Percentiles rank a stretch among this genome's conserved stretches.
These are phyloP conservation scores for Lasiodiplodia sp. DNA, from an alignment of 2,329 filamentous ascomycete genomes.

Conservation along the genomic window DNA sequence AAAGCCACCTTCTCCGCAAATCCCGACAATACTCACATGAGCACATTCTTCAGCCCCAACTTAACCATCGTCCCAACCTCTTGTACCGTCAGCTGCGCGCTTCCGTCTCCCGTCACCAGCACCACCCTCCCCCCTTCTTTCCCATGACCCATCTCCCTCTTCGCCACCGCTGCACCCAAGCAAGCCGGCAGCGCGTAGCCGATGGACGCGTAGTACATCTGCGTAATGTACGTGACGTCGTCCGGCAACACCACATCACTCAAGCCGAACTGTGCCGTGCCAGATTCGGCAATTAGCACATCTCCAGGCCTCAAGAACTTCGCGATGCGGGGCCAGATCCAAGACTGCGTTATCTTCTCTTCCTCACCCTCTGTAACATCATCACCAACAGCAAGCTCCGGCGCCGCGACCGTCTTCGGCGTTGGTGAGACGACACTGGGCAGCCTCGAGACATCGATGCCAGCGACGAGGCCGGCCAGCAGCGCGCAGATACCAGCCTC, in stretches of 20 bases:
- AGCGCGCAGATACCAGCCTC: not conserved
- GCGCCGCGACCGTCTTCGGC: not conserved
- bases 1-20: not conserved
- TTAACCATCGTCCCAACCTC: slow-evolving; percentile 39
- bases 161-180: slow-evolving; percentile 59
- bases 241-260: slow-evolving; percentile 48
- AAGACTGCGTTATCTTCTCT: not conserved
- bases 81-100: slow-evolving; percentile 29
- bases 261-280: slow-evolving; percentile 52
- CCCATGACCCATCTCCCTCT: slow-evolving; percentile 26
- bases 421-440: not conserved
- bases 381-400: slow-evolving; percentile 30
- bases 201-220: slow-evolving; percentile 66
- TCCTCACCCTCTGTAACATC: no score
- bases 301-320: slow-evolving; percentile 61
- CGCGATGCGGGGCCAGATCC: not conserved
- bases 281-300: slow-evolving; percentile 65
- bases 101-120: not conserved
- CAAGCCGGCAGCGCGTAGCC: slow-evolving; percentile 67
- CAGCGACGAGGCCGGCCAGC: not conserved
- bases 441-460: not conserved
- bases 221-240: slow-evolving; percentile 56
- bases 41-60: slow-evolving; percentile 46
- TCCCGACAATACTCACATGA: slow-evolving; percentile 45
- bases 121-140: not conserved